Evolutionary conservation across 2,329 filamentous ascomycete genomes (phyloP), one percentile per base, ranked within the genome.

Genomic region (Spiromastix sp.): DNA sequence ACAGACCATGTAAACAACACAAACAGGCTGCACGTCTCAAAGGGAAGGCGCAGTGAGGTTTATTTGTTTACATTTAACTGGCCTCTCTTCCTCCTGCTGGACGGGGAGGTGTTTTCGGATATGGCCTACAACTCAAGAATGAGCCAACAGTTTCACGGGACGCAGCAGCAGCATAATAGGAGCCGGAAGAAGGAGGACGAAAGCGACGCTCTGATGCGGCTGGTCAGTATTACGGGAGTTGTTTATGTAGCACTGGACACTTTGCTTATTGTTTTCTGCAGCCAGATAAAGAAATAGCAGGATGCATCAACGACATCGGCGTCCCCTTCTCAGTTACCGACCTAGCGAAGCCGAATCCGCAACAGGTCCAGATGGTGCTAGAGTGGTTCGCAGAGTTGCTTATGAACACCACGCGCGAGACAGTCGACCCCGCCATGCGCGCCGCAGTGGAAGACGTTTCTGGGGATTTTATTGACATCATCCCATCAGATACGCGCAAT

Each of bases 301-400:
- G 84, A 56, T 98, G 91, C 61, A 95, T 98, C 65, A 91, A 81
- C 52, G 91, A 96, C 58, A 94, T 96, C 51, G 89, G 89, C 40
- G 87, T 96, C 50, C 79, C 77, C 18, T 95, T 96, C 60, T 82
- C 77, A 22, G 70, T 87, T 12, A 75, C 81, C 42, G 89, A 98
- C 61, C 72, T 98, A 26, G 79, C 89, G 49, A 96, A 95, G 55
- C 91, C 91, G 4, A 94, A 94, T 50, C 81, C 91, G 3, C 76
- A 89, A 41, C 86, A 94, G 52, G 87, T 96, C 36, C 91, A 98
- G 61, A 86, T 91, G 68, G 86, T 98, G 34, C 93, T 96, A 55
- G 91, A 98, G 70, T 93, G 86, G 81, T 91, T 98, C 49, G 87
- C 86, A 40, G 87, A 95, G 55, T 70, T 95, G 12, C 74, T 96